Evolutionary conservation across 1,139 yeast genomes (phyloP), one percentile per base, ranked within the genome.

Genomic region (Pneumocystis jirovecii): DNA sequence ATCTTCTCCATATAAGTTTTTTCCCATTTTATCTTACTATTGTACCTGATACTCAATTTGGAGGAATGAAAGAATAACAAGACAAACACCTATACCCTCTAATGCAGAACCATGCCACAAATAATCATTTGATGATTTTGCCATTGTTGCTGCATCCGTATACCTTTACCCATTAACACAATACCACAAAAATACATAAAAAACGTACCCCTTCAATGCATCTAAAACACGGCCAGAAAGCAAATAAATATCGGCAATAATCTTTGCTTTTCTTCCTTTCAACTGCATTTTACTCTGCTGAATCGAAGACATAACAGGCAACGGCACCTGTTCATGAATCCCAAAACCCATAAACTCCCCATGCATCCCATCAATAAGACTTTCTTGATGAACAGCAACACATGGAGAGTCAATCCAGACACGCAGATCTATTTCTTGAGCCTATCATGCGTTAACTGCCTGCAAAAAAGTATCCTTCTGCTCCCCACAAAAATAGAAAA

Each of bases 41-140:
- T 29, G 91, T 56, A 89, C 75, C 64, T 83, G 85, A 68, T 82
- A 84, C 0, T 87, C 81, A 0, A 81, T 78, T 40, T 83, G 84
- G 21, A 86, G 74, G 70, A 80, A 84, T 17, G 85, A 80, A 61
- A 89, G 77, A 64, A 90, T 74, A 8, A 87, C 75, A 60, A 87
- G 74, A 69, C 89, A 82, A 0, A 88, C 83, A 0, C 87, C 87
- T 12, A 90, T 77, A 0, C 95, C 90, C 71, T 90, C 97, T 29
- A 91, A 73, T 0, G 96, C 85, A 61, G 93, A 86, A 0, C 86
- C 97, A 37, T 89, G 79, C 98, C 98, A 93, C 29, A 93, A 77
- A 71, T 82, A 82, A 74, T 93, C 98, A 64, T 85, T 85, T 1
- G 85, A 79, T 44, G 83, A 79, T 68, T 83, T 83, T 65, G 90